Conservation (phyloP, 2,329 filamentous ascomycete species). For the Alternaria arbusti region DNA sequence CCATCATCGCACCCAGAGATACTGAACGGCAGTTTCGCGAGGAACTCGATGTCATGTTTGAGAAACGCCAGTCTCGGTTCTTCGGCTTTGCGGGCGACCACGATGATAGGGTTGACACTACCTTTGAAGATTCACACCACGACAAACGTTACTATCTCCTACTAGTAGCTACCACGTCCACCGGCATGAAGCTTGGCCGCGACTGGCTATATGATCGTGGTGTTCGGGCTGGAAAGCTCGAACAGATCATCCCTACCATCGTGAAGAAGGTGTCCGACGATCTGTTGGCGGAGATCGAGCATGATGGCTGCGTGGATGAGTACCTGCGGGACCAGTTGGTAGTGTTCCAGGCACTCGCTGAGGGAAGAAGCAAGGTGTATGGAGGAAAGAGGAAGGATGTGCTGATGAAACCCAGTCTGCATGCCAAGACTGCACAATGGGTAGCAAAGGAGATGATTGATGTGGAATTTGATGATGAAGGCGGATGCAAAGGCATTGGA, state of each 20-base stretch:
- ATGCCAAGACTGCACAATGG: conserved; percentile 56
- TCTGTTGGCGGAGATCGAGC: conserved; percentile 54
- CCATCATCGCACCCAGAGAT: conserved; percentile 46
- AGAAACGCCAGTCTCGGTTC: conserved; percentile 18
- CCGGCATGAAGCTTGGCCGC: conserved; percentile 57
- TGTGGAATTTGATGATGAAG: conserved; percentile 47
- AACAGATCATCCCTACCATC: conserved; percentile 44
- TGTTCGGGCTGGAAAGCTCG: conserved; percentile 27
- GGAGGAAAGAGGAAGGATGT: conserved; percentile 29
- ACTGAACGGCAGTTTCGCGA: conserved; percentile 39
- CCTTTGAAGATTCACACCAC: conserved; percentile 53
- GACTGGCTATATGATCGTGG: conserved; percentile 57
- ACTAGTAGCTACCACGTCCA: conserved; percentile 59
- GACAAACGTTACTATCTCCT: conserved; percentile 60
- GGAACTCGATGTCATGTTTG: conserved; percentile 34
- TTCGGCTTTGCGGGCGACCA: conserved; percentile 1
- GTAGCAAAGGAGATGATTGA: conserved; percentile 49
- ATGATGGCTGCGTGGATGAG: conserved; percentile 60
- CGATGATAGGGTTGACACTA: conserved; percentile 16
- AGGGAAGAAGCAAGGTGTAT: conserved; percentile 48
- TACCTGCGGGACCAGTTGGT: conserved; percentile 65
- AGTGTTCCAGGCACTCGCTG: conserved; percentile 64
- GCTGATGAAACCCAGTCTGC: conserved; percentile 49
- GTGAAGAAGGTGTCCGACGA: conserved; percentile 53
- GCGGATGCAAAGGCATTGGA: conserved; percentile 47